Evolutionary conservation across 495 filamentous ascomycete genomes (phyloP).

Genomic region (Aspergillus indologenus): DNA sequence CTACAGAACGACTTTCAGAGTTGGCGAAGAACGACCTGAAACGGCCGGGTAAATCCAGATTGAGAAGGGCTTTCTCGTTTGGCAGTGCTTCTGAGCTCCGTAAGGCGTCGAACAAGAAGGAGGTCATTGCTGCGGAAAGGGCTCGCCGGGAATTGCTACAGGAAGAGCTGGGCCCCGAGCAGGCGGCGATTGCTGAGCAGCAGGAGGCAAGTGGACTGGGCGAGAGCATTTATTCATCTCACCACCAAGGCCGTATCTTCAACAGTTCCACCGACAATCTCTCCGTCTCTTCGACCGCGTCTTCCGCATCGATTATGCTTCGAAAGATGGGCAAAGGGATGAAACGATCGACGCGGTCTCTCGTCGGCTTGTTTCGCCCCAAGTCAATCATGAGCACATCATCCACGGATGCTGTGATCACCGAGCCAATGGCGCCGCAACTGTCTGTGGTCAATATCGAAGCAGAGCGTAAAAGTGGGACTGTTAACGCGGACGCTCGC

Average conservation of each 20-base stretch:
- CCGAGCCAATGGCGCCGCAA: constrained; percentile 67
- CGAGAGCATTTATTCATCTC: constrained; percentile 77
- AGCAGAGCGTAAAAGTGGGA: constrained; percentile 81
- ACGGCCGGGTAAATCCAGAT: constrained; percentile 77
- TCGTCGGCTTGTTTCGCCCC: constrained; percentile 92
- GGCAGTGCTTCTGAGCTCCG: constrained; percentile 91
- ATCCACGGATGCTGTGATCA: constrained; percentile 57
- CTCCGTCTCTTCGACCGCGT: constrained; percentile 95
- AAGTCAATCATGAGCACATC: constrained; percentile 84
- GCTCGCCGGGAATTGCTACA: constrained; percentile 67
- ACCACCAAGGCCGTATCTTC: constrained; percentile 79
- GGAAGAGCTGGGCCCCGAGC: constrained; percentile 76
- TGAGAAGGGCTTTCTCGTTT: constrained; percentile 94
- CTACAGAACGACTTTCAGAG: constrained; percentile 75
- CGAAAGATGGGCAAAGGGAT: constrained; percentile 98
- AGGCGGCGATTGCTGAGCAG: constrained; percentile 82
- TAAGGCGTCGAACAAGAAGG: constrained; percentile 61
- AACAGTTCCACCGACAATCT: constrained; percentile 92
- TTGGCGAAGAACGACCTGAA: constrained; percentile 70
- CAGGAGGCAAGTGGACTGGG: constrained; percentile 92
- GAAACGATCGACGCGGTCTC: constrained; percentile 85
- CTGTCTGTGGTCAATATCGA: constrained; percentile 96
- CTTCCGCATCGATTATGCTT: constrained; percentile 98
- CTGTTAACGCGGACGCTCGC: constrained; percentile 69
- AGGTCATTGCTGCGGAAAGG: constrained; percentile 57